phyloP scores from a whole-genome alignment of 495 filamentous ascomycete genomes.

The Xylaria intraflava region DNA sequence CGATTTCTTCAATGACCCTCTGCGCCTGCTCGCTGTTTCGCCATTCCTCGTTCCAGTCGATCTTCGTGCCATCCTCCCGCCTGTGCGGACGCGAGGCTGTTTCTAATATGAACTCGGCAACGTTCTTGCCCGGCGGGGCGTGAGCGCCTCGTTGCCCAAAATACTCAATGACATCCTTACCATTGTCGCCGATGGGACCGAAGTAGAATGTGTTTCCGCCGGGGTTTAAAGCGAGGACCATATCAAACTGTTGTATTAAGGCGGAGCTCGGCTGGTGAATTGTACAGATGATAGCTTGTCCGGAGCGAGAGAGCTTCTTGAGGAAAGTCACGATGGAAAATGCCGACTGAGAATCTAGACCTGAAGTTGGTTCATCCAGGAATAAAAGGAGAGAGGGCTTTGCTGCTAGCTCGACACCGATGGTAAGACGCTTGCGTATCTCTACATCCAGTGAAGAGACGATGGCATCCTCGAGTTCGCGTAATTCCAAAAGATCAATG shows the following conservation, averaged over 20 bases:
- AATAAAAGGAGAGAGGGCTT: slow-evolving; percentile 77
- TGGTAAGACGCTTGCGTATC: slow-evolving; percentile 64
- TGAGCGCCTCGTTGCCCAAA: slow-evolving; percentile 61
- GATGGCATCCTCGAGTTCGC: slow-evolving; percentile 73
- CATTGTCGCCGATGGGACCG: slow-evolving; percentile 50
- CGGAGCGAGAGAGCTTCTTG: slow-evolving; percentile 70
- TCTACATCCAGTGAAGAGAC: slow-evolving; percentile 68
- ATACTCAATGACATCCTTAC: slow-evolving; percentile 39
- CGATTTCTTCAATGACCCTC: slow-evolving; percentile 61
- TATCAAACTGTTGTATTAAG: slow-evolving; percentile 64
- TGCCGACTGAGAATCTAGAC: slow-evolving; percentile 79
- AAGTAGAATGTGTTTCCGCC: slow-evolving; percentile 71
- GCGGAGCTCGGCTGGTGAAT: slow-evolving; percentile 65
- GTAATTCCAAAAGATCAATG: slow-evolving; percentile 77
- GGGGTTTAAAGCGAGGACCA: slow-evolving; percentile 57
- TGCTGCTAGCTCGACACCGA: slow-evolving; percentile 86
- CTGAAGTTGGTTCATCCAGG: slow-evolving; percentile 75
- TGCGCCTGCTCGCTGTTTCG: slow-evolving; percentile 60
- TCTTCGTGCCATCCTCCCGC: slow-evolving; percentile 59
- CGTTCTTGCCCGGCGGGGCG: slow-evolving; percentile 59
- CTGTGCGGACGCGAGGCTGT: slow-evolving; percentile 65
- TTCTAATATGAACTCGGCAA: slow-evolving; percentile 83
- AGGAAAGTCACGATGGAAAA: slow-evolving; percentile 78
- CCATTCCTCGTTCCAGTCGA: slow-evolving; percentile 81
- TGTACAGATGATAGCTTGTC: slow-evolving; percentile 73